Evolutionary conservation across 768 basidiomycete species (phyloP).

Genomic region (Mycena galopus): DNA sequence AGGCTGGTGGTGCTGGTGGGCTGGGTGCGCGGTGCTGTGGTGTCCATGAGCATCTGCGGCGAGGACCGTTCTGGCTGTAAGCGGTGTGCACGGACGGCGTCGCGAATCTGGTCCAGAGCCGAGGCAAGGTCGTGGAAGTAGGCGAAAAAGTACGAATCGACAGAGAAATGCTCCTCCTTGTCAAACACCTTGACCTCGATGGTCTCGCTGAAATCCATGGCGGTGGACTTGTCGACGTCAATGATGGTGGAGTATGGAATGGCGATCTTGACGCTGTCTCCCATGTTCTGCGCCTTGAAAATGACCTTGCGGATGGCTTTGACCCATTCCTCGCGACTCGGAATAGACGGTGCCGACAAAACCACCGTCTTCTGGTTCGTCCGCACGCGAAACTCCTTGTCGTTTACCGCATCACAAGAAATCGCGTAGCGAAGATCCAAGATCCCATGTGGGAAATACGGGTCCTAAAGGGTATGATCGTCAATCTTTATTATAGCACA

Average conservation of each 20-base stretch:
- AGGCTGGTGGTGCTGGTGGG: conserved; percentile 36
- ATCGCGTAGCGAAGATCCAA: conserved; percentile 95
- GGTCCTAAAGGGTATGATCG: conserved; percentile 70
- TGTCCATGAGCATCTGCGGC: conserved; percentile 67
- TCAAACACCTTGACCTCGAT: conserved; percentile 95
- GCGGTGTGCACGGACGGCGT: conserved; percentile 74
- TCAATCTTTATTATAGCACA: conserved; percentile 34
- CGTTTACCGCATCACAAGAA: conserved; percentile 83
- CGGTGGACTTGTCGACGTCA: conserved; percentile 89
- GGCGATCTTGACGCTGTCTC: conserved; percentile 97
- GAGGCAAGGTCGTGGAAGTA: conserved; percentile 88
- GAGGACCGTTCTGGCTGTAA: conserved; percentile 48
- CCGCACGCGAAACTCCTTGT: conserved; percentile 85
- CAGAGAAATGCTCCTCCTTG: conserved; percentile 80
- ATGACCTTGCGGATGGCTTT: conserved; percentile 95
- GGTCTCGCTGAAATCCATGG: conserved; percentile 96
- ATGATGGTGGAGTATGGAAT: conserved; percentile 92
- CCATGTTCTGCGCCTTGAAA: conserved; percentile 96
- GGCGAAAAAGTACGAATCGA: conserved; percentile 94
- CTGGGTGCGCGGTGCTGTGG: conserved; percentile 62
- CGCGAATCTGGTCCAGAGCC: conserved; percentile 86
- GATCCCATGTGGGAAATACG: conserved; percentile 97
- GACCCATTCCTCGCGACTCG: conserved; percentile 94
- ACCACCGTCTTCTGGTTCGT: conserved; percentile 84
- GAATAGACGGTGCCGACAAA: conserved; percentile 82